These are phyloP conservation scores for Tilletia caries DNA, from an alignment of 1,284 basidiomycete species.

Conservation along the genomic window DNA sequence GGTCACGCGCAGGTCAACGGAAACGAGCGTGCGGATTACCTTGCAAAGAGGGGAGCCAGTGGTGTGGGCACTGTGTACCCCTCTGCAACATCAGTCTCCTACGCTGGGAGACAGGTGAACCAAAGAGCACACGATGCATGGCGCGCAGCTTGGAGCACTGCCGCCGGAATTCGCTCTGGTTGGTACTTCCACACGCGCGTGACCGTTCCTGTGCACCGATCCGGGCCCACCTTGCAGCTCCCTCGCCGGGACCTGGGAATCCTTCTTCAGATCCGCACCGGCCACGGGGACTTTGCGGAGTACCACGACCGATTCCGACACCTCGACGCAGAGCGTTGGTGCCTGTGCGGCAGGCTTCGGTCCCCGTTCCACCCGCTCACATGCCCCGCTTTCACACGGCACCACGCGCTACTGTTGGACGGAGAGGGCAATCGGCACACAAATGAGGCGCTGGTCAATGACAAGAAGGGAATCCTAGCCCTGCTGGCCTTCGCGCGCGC, in stretches of 20 bases:
- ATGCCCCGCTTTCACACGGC: neutral
- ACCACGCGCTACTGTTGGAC: neutral
- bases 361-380: neutral
- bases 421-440: neutral
- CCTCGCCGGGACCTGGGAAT: neutral
- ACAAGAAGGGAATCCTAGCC: neutral
- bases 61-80: neutral
- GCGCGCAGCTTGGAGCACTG: too few species aligned
- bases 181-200: neutral
- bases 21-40: too few species aligned
- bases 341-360: neutral
- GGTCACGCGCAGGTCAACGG: too few species aligned
- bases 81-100: neutral
- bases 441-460: neutral
- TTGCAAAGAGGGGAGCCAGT: too few species aligned
- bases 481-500: neutral
- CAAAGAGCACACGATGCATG: neutral
- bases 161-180: neutral
- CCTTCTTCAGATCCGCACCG: neutral
- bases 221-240: neutral
- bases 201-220: neutral
- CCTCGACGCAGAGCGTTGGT: neutral
- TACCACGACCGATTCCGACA: neutral
- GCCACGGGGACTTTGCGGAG: neutral
- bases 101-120: neutral